Percentiles rank a stretch among this genome's conserved stretches.
These are phyloP conservation scores for Rhodotorula babjevae DNA, from an alignment of 768 basidiomycete species.

Conservation along the genomic window DNA sequence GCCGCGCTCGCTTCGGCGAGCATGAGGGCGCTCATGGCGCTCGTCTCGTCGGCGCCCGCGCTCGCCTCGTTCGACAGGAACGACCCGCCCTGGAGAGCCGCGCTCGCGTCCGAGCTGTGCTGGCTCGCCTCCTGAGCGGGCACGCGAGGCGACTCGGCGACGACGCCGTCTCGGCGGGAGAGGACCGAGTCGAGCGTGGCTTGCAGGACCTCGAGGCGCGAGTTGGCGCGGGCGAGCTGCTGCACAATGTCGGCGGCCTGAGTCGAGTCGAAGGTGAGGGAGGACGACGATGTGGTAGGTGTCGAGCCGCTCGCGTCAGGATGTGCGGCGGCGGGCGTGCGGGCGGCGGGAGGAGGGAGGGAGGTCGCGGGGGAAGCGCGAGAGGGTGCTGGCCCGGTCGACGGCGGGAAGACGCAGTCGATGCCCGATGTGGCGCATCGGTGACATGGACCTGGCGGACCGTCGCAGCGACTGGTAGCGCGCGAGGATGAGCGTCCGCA, in stretches of 20 bases:
- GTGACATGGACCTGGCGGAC: conserved; percentile 32
- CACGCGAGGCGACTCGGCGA: background rate
- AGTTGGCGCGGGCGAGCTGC: conserved; percentile 34
- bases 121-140: background rate
- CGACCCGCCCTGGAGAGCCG: too few relatives aligned
- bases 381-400: conserved; percentile 8
- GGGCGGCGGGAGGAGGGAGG: too few relatives aligned
- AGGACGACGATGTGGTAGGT: background rate
- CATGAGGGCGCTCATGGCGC: background rate
- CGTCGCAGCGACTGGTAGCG: conserved; percentile 31
- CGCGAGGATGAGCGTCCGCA: too few relatives aligned
- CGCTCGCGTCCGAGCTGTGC: background rate
- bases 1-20: background rate
- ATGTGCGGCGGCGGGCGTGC: background rate
- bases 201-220: conserved; percentile 33
- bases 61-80: background rate
- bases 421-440: conserved; percentile 27
- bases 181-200: conserved; percentile 11
- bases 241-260: conserved; percentile 16
- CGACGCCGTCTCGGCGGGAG: background rate
- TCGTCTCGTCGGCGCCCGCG: background rate
- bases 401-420: conserved; percentile 32
- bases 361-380: background rate
- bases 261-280: background rate
- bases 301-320: background rate